These are phyloP conservation scores for Deinandra increscens DNA, from an alignment of 129 eudicot genomes.

Conservation along the genomic window DNA sequence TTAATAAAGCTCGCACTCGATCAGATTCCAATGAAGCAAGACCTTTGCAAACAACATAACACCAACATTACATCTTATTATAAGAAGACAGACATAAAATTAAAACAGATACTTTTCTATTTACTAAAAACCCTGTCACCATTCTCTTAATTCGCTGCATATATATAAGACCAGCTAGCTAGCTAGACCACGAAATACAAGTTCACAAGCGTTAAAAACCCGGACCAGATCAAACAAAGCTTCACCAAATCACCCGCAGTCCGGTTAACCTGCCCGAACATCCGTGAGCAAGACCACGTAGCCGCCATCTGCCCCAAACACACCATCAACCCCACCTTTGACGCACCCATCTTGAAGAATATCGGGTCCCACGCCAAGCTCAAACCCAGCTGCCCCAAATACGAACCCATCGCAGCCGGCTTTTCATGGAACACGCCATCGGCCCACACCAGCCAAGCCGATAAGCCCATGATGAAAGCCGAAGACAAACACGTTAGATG, in stretches of 20 bases:
- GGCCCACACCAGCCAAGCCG: slow-evolving; percentile 93
- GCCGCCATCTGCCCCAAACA: slow-evolving; percentile 52
- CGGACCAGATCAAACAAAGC: slow-evolving; percentile 71
- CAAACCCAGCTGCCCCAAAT: slow-evolving; percentile 55
- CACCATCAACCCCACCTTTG: slow-evolving; percentile 49
- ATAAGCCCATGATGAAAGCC: slow-evolving; percentile 55
- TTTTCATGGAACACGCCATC: slow-evolving; percentile 71
- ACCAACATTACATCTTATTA: too few relatives aligned
- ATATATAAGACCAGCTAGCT: too few relatives aligned
- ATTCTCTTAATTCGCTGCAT: too few relatives aligned
- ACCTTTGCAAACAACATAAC: too few relatives aligned
- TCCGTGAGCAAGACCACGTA: slow-evolving; percentile 41
- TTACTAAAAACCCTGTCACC: neutral
- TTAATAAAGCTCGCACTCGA: too few relatives aligned
- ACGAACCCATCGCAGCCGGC: slow-evolving; percentile 48
- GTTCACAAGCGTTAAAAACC: slow-evolving; percentile 53
- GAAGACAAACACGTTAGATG: slow-evolving; percentile 47
- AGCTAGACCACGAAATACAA: slow-evolving; percentile 43
- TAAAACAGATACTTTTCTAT: too few relatives aligned
- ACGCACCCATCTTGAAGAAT: slow-evolving; percentile 54
- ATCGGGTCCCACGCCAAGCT: slow-evolving; percentile 76
- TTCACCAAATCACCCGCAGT: slow-evolving; percentile 74
- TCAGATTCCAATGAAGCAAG: too few relatives aligned
- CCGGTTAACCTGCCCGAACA: slow-evolving; percentile 51
- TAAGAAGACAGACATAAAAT: too few relatives aligned